Conservation (phyloP, 169 alveolate genomes). For the Plasmodium gaboni region DNA sequence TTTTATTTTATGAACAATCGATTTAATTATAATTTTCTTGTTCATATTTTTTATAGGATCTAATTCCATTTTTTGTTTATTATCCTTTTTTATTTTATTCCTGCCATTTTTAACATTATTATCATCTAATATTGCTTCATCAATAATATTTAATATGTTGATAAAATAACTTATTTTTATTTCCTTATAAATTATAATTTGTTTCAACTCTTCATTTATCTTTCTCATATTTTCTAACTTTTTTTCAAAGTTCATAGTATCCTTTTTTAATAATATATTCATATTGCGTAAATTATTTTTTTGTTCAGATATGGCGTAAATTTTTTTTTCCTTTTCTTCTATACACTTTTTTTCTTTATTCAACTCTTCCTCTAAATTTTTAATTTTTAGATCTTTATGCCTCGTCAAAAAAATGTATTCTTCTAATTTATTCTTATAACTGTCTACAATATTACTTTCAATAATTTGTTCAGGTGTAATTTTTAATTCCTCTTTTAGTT, state of each 20-base stretch:
- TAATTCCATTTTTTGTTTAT: not conserved
- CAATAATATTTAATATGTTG: conserved; percentile 43
- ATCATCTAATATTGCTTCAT: conserved; percentile 35
- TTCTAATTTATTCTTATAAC: conserved; percentile 50
- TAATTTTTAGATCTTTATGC: conserved; percentile 43
- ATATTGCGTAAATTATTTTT: conserved; percentile 6
- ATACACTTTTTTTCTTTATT: not conserved
- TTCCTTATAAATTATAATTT: conserved; percentile 48
- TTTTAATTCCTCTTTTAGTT: conserved; percentile 44
- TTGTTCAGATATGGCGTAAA: conserved; percentile 1
- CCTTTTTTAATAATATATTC: conserved; percentile 12
- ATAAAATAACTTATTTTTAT: conserved; percentile 54
- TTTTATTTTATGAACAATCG: conserved; percentile 58
- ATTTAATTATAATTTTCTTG: conserved; percentile 71
- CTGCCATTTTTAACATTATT: not conserved
- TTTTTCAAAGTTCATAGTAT: conserved; percentile 27
- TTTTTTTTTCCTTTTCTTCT: not conserved
- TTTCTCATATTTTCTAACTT: conserved; percentile 26
- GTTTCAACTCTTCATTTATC: conserved; percentile 29
- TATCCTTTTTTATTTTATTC: not conserved
- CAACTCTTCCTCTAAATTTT: conserved; percentile 37
- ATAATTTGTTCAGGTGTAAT: not conserved
- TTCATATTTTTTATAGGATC: conserved; percentile 65
- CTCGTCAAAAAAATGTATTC: conserved; percentile 18
- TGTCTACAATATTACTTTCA: conserved; percentile 16